Evolutionary conservation across 106 monocot species (phyloP), one percentile per base, ranked within the genome.

Genomic region (Platanthera zijinensis): DNA sequence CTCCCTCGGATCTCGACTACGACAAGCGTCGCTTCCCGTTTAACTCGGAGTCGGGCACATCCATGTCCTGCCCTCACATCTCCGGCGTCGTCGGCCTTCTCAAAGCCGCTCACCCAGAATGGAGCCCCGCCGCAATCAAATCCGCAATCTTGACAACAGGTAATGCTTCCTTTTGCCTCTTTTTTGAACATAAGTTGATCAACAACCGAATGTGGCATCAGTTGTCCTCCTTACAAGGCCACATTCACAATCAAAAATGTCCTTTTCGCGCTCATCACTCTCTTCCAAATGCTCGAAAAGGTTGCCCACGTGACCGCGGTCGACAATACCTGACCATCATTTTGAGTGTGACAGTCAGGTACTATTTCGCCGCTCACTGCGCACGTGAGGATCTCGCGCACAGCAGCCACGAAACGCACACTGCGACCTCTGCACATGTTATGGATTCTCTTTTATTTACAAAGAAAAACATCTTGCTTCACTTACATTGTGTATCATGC

Each of bases 101-200:
- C 76, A 84, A 82, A 50, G 80, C 81, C 21, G 77, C 85, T 15
- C 78, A 90, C 51, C 90, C 88, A 1, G 54, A 86, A 11, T 94
- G 94, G 94, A 88, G 88, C 46, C 90, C 94, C 12, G 51, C 94
- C 1, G 90, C 90, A 0, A 90, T 94, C 73, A 85, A 75, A 85
- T 94, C 94, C 0, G 87, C 94, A 6, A 89, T 94, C 76, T 87
- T 94, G 88, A 94, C 94, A 30, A 83, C 86, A 8, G 92, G 92
- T 90, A 69, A 69, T 8, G 15, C 1, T 4, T n/a, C 8, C 2
- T 8, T 28, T 25, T 25, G 22, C 62, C 0, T 3, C 52, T 53
- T 53, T 8, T 53, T 53, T 5, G 8, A 53, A 13, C 52, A 53
- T 8, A 53, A 53, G 52, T 53, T 53, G 52, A 1, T 53, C 52